Base-by-base conservation (phyloP, 345 rosid species). In the Hibiscus mutabilis region DNA sequence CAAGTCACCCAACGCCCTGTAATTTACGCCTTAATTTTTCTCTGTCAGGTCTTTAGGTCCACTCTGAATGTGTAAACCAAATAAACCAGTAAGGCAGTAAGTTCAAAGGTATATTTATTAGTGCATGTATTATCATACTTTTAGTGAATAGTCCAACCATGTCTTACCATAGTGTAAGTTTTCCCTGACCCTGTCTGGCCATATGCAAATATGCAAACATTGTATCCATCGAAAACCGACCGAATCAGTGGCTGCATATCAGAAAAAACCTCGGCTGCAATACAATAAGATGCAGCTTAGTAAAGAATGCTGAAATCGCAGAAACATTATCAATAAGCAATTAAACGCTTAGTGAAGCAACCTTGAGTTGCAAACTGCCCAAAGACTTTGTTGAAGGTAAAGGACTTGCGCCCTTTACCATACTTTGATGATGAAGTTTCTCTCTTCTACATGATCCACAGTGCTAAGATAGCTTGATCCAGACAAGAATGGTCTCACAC, bases 181-280 rank as follows among this genome's bases (percentile, higher is more conserved):
- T 94, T 94, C 61, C 98, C 98, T 8, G 98, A 94, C 73, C 97
- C 97, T 6, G 97, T 94, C 81, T 94, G 98, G 13, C 98, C 97
- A 74, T 94, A 94, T 68, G 98, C 98, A 88, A 94, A 94, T 81
- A 94, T 94, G 83, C 98, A 94, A 29, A 94, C 97, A 79, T 94
- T 94, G 80, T 83, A 94, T 31, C 98, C 98, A 73, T 94, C 98
- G 68, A 94, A 89, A 79, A 87, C 98, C 15, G 98, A 91, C 51
- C 98, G 96, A 75, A 94, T 78, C 69, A 94, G 71, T 53, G 98
- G 98, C 86, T 90, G 92, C 91, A 93, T 94, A 78, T 94, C 98
- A 44, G 91, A 84, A 81, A 94, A 94, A 63, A 94, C 97, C 72
- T 91, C 98, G 80, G 83, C 98, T 94, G 88, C 88, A 83, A 78